Evolutionary conservation across 805 yeast species (phyloP).

Genomic region (Candida xiaguanensis): DNA sequence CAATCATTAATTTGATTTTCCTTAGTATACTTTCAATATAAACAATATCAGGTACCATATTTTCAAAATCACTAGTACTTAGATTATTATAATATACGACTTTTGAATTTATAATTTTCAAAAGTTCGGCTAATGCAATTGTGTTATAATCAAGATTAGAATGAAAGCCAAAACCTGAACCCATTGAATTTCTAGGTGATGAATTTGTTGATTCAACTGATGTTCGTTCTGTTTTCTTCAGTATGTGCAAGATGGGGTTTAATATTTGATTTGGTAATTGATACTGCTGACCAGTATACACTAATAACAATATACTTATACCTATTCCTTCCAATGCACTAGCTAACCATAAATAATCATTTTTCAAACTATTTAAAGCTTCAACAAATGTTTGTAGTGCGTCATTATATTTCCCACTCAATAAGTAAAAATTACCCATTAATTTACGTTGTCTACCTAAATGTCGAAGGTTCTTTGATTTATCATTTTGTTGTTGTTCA

Average conservation of each 20-base stretch:
- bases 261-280: constrained; percentile 42
- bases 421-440: constrained; percentile 68
- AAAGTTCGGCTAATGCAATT: constrained; percentile 29
- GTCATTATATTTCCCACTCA: constrained; percentile 74
- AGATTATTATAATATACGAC: constrained; percentile 27
- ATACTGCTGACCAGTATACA: constrained; percentile 51
- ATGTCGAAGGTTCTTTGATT: constrained; percentile 41
- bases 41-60: constrained; percentile 78
- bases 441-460: constrained; percentile 74
- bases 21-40: constrained; percentile 71
- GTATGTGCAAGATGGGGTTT: constrained; percentile 26
- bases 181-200: constrained; percentile 34
- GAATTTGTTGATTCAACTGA: constrained; percentile 3
- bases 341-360: constrained; percentile 85
- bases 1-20: constrained; percentile 56
- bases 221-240: constrained; percentile 7
- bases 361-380: constrained; percentile 56
- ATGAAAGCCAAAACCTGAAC: constrained; percentile 17
- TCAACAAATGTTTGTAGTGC: constrained; percentile 77
- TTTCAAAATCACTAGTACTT: constrained; percentile 59
- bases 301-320: constrained; percentile 57
- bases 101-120: constrained; percentile 25
- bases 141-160: constrained; percentile 22
- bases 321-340: constrained; percentile 82
- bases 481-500: constrained; percentile 9